Evolutionary conservation across 139 green algal species (phyloP), one percentile per base, ranked within the genome.

Genomic region (Auxenochlorella pyrenoidosa): DNA sequence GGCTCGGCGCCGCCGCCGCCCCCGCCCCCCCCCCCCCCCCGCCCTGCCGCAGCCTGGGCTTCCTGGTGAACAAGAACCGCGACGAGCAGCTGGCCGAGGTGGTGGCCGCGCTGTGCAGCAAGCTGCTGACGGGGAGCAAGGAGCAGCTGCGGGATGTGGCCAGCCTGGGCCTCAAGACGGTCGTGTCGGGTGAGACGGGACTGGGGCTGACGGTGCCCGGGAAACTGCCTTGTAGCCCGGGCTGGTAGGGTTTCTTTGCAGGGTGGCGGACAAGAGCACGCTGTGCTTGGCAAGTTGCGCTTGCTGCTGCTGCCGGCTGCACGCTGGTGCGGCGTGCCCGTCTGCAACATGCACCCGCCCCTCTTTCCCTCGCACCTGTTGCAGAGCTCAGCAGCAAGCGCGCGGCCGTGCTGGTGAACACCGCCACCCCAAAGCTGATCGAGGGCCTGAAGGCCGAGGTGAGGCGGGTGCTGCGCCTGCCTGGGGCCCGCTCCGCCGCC

Each of bases 91-190:
- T 96, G 18, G 87, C 94, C 65, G 92, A 95, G 24, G 89, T 98
- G 66, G 70, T 95, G 36, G 51, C 88, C 3, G 79, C 71, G 24
- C 93, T 98, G 68, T 95, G 92, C 86, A 85, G 91, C 19, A 97
- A 97, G 88, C 88, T 98, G 40, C 19, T 91, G 24, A 73, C 32
- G 28, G 84, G 68, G 77, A 96, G 94, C 75, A 93, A 94, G 87
- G 94, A 96, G 72, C 82, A 92, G 81, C 90, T 93, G 84, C 89
- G 94, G 0, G 96, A 99, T 76, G 94, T 96, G 40, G 94, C 95
- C 16, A 88, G 81, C 81, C 97, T 99, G 66, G 95, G 93, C 8
- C 86, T 99, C 0, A 98, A 98, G 87, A 96, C 95, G 0, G 88
- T 98, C 36, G 80, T 85, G 63, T 41, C 80, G 15, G 80, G 80